phyloP scores from a whole-genome alignment of 768 basidiomycete genomes.

The Serendipita sp. region DNA sequence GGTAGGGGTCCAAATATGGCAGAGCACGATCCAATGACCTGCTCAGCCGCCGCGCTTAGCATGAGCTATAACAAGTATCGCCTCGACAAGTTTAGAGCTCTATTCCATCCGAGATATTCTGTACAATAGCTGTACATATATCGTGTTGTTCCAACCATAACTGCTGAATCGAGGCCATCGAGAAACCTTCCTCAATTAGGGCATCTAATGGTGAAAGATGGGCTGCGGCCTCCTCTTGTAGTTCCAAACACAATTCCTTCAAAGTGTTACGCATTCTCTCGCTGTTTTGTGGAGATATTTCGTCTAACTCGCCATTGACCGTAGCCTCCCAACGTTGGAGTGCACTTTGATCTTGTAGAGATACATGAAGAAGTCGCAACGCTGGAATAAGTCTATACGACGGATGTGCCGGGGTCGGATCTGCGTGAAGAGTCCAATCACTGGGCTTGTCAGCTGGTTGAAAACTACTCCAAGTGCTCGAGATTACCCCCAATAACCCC shows the following conservation, averaged over 20 bases:
- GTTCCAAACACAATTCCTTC: constrained; percentile 4
- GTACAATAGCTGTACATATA: not conserved
- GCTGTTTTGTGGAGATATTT: constrained; percentile 6
- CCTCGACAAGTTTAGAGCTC: no score
- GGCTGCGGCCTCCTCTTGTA: not conserved
- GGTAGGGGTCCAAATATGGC: no score
- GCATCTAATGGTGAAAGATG: not conserved
- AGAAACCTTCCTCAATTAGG: no score
- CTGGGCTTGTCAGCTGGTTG: constrained; percentile 23
- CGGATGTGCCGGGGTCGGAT: constrained; percentile 46
- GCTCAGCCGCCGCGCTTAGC: no score
- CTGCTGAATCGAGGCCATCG: no score
- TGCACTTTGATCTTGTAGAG: constrained; percentile 22
- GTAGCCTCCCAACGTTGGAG: constrained; percentile 11
- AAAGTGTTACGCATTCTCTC: constrained; percentile 2
- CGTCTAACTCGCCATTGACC: constrained; percentile 8
- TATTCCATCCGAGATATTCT: no score
- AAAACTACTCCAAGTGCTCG: not conserved
- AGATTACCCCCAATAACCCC: constrained; percentile 75
- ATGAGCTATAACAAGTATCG: no score
- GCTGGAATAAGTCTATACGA: constrained; percentile 65
- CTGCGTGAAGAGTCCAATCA: constrained; percentile 60
- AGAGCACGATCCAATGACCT: no score
- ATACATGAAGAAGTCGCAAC: constrained; percentile 45
- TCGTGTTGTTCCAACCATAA: not conserved